These are phyloP conservation scores for Penicillium dipodomyicola DNA, from an alignment of 495 filamentous ascomycete species.

Conservation along the genomic window DNA sequence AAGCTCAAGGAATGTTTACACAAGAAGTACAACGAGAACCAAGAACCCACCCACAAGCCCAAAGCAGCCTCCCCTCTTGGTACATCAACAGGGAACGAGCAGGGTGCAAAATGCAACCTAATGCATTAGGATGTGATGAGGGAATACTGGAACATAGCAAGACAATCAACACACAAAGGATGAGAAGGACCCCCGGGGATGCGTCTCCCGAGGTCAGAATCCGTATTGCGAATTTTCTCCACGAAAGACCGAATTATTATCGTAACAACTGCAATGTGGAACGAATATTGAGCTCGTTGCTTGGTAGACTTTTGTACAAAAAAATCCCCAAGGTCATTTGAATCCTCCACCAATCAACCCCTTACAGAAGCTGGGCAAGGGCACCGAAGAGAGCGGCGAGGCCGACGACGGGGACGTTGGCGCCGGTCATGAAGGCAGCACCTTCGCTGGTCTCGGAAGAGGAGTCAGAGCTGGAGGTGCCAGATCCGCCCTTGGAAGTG, in stretches of 20 bases:
- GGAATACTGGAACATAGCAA: constrained; percentile 20
- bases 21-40: constrained; percentile 12
- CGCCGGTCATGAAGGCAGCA: constrained; percentile 42
- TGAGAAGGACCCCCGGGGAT: constrained; percentile 25
- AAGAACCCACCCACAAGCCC: constrained; percentile 2
- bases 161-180: constrained; percentile 18
- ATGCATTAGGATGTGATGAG: constrained; percentile 24
- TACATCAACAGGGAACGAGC: constrained; percentile 1
- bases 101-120: constrained; percentile 24
- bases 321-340: constrained; percentile 18
- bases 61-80: constrained; percentile 3
- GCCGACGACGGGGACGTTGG: constrained; percentile 44
- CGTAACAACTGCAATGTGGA: constrained; percentile 44
- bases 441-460: constrained; percentile 36
- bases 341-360: constrained; percentile 8
- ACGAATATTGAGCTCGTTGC: constrained; percentile 37
- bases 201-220: constrained; percentile 30
- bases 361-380: constrained; percentile 50
- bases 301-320: constrained; percentile 34
- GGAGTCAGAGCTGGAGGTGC: constrained; percentile 39
- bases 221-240: constrained; percentile 37
- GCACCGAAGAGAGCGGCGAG: constrained; percentile 43
- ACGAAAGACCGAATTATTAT: constrained; percentile 49
- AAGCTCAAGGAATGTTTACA: constrained; percentile 14
- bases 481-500: constrained; percentile 39